Conservation (phyloP, 768 basidiomycete genomes). For the Dentipellis fragilis region DNA sequence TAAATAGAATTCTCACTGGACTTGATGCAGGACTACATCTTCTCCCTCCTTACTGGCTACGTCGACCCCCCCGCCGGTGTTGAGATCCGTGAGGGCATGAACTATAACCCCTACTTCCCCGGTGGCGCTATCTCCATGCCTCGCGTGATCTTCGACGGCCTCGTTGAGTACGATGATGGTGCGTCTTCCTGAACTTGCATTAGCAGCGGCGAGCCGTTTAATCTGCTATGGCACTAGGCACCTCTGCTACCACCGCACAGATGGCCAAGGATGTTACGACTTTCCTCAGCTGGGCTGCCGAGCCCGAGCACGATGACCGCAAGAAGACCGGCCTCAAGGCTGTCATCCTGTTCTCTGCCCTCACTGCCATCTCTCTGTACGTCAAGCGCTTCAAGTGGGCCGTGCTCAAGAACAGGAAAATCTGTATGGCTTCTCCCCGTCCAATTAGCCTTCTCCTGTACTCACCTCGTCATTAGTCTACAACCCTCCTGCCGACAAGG, state of each 20-base stretch:
- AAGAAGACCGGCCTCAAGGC: slow-evolving; percentile 97
- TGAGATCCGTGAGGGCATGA: slow-evolving; percentile 93
- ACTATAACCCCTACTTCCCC: slow-evolving; percentile 99
- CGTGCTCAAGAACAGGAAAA: slow-evolving; percentile 87
- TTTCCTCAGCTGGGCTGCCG: slow-evolving; percentile 94
- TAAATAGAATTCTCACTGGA: not conserved
- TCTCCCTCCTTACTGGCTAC: slow-evolving; percentile 94
- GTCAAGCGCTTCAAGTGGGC: slow-evolving; percentile 96
- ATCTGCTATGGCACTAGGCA: slow-evolving; percentile 38
- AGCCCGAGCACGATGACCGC: slow-evolving; percentile 95
- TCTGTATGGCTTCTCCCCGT: slow-evolving; percentile 38
- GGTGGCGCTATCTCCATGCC: slow-evolving; percentile 99
- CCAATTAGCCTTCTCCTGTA: not conserved
- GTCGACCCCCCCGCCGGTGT: slow-evolving; percentile 93
- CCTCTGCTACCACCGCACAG: slow-evolving; percentile 93
- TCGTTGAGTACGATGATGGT: slow-evolving; percentile 97
- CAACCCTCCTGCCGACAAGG: slow-evolving; percentile 48
- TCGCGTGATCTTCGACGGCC: slow-evolving; percentile 87
- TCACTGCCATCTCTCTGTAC: slow-evolving; percentile 75
- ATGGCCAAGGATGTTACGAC: slow-evolving; percentile 99
- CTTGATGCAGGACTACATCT: slow-evolving; percentile 77
- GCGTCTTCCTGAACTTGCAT: slow-evolving; percentile 15
- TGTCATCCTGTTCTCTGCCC: slow-evolving; percentile 81
- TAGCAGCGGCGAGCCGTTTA: not conserved
- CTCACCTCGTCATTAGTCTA: slow-evolving; percentile 32